A percentile compares a stretch with the other conserved stretches of the same genome.
These are phyloP conservation scores for Marasmius oreades DNA, from an alignment of 1,284 basidiomycete species.

Conservation along the genomic window DNA sequence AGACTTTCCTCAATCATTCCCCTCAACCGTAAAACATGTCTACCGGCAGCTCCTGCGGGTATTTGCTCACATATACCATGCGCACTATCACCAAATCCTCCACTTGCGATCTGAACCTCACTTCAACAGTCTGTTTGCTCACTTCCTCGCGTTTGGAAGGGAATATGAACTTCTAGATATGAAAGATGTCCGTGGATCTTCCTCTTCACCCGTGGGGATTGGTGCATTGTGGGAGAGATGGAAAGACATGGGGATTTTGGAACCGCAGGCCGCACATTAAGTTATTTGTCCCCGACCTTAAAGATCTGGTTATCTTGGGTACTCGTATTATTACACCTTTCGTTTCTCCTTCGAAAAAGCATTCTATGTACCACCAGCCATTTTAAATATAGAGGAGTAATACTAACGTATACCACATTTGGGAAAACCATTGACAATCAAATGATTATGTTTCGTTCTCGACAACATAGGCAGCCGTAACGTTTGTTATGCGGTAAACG, in stretches of 20 bases:
- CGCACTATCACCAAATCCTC: constrained; percentile 89
- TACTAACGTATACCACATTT: neutral
- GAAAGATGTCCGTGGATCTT: constrained; percentile 81
- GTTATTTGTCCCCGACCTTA: neutral
- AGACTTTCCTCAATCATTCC: constrained; percentile 88
- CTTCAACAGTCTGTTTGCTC: constrained; percentile 97
- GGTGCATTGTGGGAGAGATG: constrained; percentile 88
- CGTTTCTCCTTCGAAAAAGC: neutral
- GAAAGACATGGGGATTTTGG: constrained; percentile 65
- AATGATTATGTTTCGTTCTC: neutral
- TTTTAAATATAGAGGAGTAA: neutral
- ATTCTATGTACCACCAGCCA: constrained; percentile 9
- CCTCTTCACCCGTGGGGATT: constrained; percentile 64
- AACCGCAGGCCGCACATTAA: constrained; percentile 25
- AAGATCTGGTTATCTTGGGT: constrained; percentile 8
- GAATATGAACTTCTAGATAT: constrained; percentile 91
- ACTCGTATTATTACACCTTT: neutral
- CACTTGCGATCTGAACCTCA: constrained; percentile 95
- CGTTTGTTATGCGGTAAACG: neutral
- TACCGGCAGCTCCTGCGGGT: constrained; percentile 96
- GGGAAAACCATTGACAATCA: neutral
- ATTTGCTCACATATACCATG: constrained; percentile 97
- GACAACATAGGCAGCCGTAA: constrained; percentile 5
- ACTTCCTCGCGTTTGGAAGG: constrained; percentile 92
- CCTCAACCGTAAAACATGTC: constrained; percentile 92